A percentile compares a stretch with the other conserved stretches of the same genome.
These are phyloP conservation scores for Aspergillus conjunctus DNA, from an alignment of 495 filamentous ascomycete genomes.

Conservation along the genomic window DNA sequence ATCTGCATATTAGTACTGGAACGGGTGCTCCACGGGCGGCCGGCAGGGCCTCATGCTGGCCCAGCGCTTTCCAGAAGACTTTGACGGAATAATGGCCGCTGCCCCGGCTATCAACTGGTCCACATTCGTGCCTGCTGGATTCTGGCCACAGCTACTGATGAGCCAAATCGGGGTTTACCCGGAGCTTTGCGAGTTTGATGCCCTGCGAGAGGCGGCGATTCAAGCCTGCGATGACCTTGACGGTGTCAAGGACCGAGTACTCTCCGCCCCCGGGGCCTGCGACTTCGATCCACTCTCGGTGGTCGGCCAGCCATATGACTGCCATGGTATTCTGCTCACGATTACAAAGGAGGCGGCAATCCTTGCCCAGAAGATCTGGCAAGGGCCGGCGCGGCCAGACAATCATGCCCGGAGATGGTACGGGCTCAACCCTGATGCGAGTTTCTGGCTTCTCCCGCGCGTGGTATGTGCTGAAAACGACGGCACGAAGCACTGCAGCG, in stretches of 20 bases:
- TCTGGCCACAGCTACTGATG: constrained; percentile 27
- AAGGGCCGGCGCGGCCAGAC: background rate
- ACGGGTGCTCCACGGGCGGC: constrained; percentile 52
- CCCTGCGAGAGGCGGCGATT: constrained; percentile 43
- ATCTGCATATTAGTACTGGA: constrained; percentile 44
- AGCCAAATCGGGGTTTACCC: constrained; percentile 34
- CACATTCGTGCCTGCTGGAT: constrained; percentile 29
- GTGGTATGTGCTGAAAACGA: background rate
- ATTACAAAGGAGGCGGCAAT: background rate
- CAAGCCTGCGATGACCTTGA: constrained; percentile 53
- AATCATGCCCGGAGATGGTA: background rate
- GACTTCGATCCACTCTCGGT: constrained; percentile 50
- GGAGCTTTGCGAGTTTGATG: constrained; percentile 46
- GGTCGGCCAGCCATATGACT: constrained; percentile 38
- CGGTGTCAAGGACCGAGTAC: constrained; percentile 58
- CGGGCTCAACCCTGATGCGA: background rate
- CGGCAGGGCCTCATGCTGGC: constrained; percentile 47
- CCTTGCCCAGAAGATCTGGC: background rate
- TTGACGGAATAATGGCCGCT: constrained; percentile 65
- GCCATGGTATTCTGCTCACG: background rate
- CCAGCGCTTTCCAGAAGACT: constrained; percentile 44
- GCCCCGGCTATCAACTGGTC: constrained; percentile 48
- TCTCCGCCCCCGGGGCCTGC: constrained; percentile 55
- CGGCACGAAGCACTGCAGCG: background rate
- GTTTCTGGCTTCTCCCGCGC: constrained; percentile 6